Evolutionary conservation across 768 basidiomycete genomes (phyloP).

Genomic region (Hebeloma cylindrosporum): DNA sequence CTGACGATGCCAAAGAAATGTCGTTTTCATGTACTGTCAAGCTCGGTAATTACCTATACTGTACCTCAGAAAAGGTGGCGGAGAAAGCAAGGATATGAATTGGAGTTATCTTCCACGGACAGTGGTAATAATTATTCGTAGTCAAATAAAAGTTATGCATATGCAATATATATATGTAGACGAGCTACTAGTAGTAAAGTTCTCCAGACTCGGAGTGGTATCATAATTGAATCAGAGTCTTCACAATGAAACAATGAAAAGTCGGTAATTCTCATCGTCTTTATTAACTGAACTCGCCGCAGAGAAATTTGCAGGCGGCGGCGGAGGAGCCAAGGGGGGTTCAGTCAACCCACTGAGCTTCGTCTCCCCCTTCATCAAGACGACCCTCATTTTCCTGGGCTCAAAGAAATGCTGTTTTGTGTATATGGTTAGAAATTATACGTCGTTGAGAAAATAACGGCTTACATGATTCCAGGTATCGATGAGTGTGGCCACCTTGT

Average conservation of each 20-base stretch:
- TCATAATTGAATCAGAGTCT: not conserved
- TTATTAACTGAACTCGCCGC: not conserved
- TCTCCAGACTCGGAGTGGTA: too few species aligned
- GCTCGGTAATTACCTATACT: too few species aligned
- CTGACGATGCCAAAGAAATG: too few species aligned
- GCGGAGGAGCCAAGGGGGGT: slow-evolving; percentile 11
- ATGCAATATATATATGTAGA: too few species aligned
- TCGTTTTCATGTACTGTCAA: too few species aligned
- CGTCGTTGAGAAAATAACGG: not conserved
- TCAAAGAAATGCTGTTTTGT: slow-evolving; percentile 57
- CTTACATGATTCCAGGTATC: slow-evolving; percentile 53
- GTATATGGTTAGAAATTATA: too few species aligned
- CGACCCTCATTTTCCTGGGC: slow-evolving; percentile 43
- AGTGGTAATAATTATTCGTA: too few species aligned
- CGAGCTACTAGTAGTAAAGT: too few species aligned
- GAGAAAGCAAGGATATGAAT: too few species aligned
- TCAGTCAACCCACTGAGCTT: slow-evolving; percentile 23
- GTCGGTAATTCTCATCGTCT: slow-evolving; percentile 13
- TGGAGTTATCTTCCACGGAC: too few species aligned
- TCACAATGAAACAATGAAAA: slow-evolving; percentile 14
- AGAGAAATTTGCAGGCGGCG: slow-evolving; percentile 17
- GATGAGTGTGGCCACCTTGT: slow-evolving; percentile 39
- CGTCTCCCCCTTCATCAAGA: slow-evolving; percentile 33
- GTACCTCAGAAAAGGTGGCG: too few species aligned
- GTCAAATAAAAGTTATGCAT: too few species aligned